Evolutionary conservation across 768 basidiomycete genomes (phyloP).

Genomic region (Dacryopinax primogenitus): DNA sequence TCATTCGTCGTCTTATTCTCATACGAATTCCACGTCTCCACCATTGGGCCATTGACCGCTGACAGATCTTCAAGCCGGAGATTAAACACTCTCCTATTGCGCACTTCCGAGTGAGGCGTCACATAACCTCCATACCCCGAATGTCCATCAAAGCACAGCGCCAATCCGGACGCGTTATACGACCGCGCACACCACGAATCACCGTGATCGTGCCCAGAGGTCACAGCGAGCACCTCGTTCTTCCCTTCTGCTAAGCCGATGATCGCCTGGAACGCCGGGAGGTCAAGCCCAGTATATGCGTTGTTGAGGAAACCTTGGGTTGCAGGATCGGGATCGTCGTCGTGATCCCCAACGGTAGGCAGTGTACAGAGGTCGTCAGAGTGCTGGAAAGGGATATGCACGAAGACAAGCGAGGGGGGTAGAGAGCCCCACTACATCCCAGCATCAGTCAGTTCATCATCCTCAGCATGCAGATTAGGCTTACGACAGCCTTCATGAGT

Average conservation of each 20-base stretch:
- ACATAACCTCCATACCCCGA: constrained; percentile 38
- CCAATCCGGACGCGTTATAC: constrained; percentile 39
- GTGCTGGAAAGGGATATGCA: constrained; percentile 38
- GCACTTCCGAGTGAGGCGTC: neutral
- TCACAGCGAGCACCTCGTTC: constrained; percentile 44
- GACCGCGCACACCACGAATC: constrained; percentile 70
- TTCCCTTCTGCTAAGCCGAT: constrained; percentile 47
- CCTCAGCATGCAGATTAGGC: neutral
- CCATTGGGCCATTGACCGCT: neutral
- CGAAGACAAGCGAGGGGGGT: constrained; percentile 52
- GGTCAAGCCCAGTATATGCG: constrained; percentile 34
- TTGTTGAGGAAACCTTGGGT: constrained; percentile 31
- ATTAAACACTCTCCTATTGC: neutral
- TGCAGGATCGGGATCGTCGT: constrained; percentile 13
- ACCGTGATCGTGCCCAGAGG: constrained; percentile 68
- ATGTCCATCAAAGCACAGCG: constrained; percentile 70
- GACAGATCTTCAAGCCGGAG: neutral
- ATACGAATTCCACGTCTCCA: constrained; percentile 9
- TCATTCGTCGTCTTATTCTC: constrained; percentile 7
- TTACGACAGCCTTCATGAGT: constrained; percentile 30
- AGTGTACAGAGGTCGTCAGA: neutral
- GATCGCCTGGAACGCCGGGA: constrained; percentile 32
- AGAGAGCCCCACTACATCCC: constrained; percentile 45
- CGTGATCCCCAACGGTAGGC: neutral
- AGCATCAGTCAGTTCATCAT: constrained; percentile 21